These are phyloP conservation scores for Erythrophleum fordii DNA, from an alignment of 306 rosid genomes.

Conservation along the genomic window DNA sequence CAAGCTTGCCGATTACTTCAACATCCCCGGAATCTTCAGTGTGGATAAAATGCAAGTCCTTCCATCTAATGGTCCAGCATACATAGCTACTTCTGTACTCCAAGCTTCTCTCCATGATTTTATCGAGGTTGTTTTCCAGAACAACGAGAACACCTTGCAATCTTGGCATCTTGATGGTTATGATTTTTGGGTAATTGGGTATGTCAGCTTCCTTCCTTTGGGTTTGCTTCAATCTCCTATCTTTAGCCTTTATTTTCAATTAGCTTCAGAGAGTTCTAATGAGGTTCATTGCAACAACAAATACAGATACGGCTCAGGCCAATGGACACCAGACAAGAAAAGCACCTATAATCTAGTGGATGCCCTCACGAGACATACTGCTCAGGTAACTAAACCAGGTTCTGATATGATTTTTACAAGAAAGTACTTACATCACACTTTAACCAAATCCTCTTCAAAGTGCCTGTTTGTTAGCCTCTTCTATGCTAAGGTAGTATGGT, in stretches of 20 bases:
- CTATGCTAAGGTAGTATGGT: background rate
- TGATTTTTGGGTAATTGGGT: slow-evolving; percentile 97
- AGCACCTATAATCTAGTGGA: slow-evolving; percentile 76
- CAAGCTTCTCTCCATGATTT: slow-evolving; percentile 75
- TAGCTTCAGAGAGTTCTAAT: slow-evolving; percentile 22
- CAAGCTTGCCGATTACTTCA: slow-evolving; percentile 95
- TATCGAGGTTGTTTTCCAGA: slow-evolving; percentile 83
- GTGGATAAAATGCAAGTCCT: slow-evolving; percentile 58
- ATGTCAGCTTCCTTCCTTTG: slow-evolving; percentile 38
- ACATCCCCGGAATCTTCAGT: slow-evolving; percentile 84
- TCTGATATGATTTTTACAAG: background rate
- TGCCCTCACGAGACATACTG: slow-evolving; percentile 88
- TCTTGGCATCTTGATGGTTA: slow-evolving; percentile 98
- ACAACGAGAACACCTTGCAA: slow-evolving; percentile 73
- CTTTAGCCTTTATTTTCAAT: background rate
- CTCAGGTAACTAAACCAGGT: slow-evolving; percentile 64
- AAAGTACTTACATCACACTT: too few relatives aligned
- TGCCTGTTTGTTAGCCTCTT: too few relatives aligned
- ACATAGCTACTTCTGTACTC: slow-evolving; percentile 64
- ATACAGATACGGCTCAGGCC: slow-evolving; percentile 79
- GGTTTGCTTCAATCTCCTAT: slow-evolving; percentile 13
- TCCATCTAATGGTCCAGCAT: slow-evolving; percentile 71
- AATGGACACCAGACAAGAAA: slow-evolving; percentile 72
- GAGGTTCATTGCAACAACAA: slow-evolving; percentile 37
- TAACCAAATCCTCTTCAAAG: background rate